Evolutionary conservation across 495 filamentous ascomycete species (phyloP).

Genomic region (Neurospora sp.): DNA sequence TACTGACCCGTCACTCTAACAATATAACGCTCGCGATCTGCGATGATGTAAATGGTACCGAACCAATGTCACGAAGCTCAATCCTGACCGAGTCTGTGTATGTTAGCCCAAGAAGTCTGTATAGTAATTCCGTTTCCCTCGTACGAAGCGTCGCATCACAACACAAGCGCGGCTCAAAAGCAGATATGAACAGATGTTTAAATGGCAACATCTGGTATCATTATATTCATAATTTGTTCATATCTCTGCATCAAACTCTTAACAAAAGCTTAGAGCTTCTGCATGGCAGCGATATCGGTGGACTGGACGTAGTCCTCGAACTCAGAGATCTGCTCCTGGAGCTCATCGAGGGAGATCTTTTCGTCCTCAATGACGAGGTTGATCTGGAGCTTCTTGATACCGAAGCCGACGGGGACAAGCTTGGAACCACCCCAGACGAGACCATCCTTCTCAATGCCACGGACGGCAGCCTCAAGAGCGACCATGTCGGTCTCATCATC

Average conservation of each 20-base stretch:
- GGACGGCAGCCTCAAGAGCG: slow-evolving; percentile 71
- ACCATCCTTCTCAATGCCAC: slow-evolving; percentile 82
- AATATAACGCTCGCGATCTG: neutral
- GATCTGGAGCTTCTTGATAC: slow-evolving; percentile 99
- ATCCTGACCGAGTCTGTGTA: neutral
- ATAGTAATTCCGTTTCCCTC: neutral
- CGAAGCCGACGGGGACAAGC: slow-evolving; percentile 82
- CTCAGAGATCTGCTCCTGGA: slow-evolving; percentile 69
- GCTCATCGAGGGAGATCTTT: slow-evolving; percentile 79
- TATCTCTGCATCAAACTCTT: slow-evolving; percentile 11
- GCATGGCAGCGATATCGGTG: slow-evolving; percentile 63
- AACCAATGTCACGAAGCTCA: neutral
- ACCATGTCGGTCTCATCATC: slow-evolving; percentile 91
- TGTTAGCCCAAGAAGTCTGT: neutral
- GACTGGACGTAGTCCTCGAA: slow-evolving; percentile 98
- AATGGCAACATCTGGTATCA: neutral
- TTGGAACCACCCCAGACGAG: slow-evolving; percentile 93
- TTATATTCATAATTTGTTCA: slow-evolving; percentile 16
- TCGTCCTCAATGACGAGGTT: slow-evolving; percentile 96
- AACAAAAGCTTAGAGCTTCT: slow-evolving; percentile 24
- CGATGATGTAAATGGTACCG: neutral
- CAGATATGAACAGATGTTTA: neutral
- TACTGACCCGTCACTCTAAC: neutral
- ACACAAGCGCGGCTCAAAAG: neutral
- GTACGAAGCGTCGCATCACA: neutral